Evolutionary conservation across 2,329 filamentous ascomycete species (phyloP).

Genomic region (Botrytis aclada): DNA sequence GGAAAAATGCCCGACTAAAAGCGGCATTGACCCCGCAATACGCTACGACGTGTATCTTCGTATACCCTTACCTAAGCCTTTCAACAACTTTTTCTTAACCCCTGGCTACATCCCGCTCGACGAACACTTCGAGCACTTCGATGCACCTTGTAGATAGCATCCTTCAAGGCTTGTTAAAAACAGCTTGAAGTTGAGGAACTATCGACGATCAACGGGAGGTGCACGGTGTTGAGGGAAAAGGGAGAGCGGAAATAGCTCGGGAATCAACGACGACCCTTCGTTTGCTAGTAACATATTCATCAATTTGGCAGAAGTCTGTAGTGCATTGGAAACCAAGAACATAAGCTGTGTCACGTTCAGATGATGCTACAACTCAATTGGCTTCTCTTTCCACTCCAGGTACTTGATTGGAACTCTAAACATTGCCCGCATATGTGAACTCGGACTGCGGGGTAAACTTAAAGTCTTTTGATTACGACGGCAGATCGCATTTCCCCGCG

Average conservation of each 20-base stretch:
- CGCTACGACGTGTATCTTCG: not conserved
- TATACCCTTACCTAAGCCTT: not conserved
- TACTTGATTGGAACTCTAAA: not conserved
- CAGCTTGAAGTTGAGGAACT: not conserved
- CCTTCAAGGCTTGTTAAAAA: not conserved
- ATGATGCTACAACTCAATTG: not conserved
- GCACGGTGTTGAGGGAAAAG: not conserved
- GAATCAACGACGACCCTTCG: not conserved
- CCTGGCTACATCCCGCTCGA: not conserved
- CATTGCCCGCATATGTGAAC: not conserved
- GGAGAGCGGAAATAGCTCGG: not conserved
- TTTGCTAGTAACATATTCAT: not conserved
- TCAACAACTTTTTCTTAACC: not conserved
- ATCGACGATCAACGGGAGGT: not conserved
- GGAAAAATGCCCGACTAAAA: conserved; percentile 13
- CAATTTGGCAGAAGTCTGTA: not conserved
- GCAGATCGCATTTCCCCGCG: conserved; percentile 1
- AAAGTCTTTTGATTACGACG: not conserved
- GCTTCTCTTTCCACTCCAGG: not conserved
- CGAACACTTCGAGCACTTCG: not conserved
- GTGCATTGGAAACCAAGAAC: not conserved
- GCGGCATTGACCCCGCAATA: conserved; percentile 21
- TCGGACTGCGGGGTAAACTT: conserved; percentile 6
- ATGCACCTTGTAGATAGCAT: not conserved
- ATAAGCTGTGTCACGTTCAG: not conserved